phyloP scores from a whole-genome alignment of 2,329 filamentous ascomycete species.

The Aphanocladium album region DNA sequence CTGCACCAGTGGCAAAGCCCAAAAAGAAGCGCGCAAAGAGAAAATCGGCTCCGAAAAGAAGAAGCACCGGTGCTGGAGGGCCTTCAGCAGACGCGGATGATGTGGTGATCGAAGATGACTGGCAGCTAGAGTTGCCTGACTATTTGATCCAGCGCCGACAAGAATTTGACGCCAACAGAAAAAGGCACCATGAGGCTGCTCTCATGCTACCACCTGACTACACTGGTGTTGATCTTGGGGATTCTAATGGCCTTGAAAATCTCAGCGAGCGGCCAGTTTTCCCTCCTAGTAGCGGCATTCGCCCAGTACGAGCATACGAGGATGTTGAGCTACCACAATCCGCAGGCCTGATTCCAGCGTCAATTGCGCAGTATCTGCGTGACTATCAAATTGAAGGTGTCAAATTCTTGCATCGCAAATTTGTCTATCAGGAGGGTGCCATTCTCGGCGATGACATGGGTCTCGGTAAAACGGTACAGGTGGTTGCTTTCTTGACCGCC shows the following conservation, averaged over 20 bases:
- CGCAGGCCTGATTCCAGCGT: slow-evolving; percentile 75
- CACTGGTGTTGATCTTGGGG: slow-evolving; percentile 65
- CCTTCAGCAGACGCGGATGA: slow-evolving; percentile 24
- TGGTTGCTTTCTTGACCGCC: slow-evolving; percentile 84
- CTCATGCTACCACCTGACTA: slow-evolving; percentile 75
- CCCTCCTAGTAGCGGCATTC: slow-evolving; percentile 45
- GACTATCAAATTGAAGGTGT: slow-evolving; percentile 88
- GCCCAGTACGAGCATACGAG: slow-evolving; percentile 63
- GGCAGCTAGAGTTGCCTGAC: slow-evolving; percentile 59
- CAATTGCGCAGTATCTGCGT: slow-evolving; percentile 85
- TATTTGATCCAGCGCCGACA: slow-evolving; percentile 65
- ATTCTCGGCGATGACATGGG: slow-evolving; percentile 98
- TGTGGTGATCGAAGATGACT: slow-evolving; percentile 36
- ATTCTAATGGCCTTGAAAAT: slow-evolving; percentile 25
- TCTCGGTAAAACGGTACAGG: slow-evolving; percentile 92
- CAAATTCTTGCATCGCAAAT: slow-evolving; percentile 78
- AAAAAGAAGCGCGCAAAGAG: slow-evolving; percentile 33
- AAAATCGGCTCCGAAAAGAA: slow-evolving; percentile 26
- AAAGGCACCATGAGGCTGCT: slow-evolving; percentile 59
- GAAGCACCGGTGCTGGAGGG: slow-evolving; percentile 18
- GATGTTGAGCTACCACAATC: slow-evolving; percentile 73
- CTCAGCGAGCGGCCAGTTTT: slow-evolving; percentile 69
- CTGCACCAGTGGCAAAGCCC: slow-evolving; percentile 52
- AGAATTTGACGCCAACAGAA: slow-evolving; percentile 60
- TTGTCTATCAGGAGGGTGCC: slow-evolving; percentile 85